phyloP scores from a whole-genome alignment of 495 filamentous ascomycete species.

The Hypoxylon fragiforme region DNA sequence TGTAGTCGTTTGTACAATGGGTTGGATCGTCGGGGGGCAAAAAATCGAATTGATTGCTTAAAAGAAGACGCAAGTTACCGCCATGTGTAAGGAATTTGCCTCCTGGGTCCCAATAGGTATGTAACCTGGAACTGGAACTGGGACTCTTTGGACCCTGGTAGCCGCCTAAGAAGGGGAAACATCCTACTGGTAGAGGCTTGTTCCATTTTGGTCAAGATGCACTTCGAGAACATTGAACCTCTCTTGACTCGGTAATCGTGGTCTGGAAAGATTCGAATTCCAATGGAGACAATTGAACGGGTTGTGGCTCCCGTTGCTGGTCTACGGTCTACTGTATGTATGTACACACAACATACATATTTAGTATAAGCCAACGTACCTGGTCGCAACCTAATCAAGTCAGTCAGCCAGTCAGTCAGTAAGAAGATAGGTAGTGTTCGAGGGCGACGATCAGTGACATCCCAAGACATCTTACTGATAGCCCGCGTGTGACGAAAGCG shows the following conservation, averaged over 20 bases:
- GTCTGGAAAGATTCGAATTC: background rate
- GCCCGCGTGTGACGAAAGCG: conserved; percentile 33
- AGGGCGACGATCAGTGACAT: conserved; percentile 14
- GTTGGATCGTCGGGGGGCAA: conserved; percentile 31
- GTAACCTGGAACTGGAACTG: conserved; percentile 23
- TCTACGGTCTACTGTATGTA: no score
- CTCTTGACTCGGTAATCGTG: background rate
- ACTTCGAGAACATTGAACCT: conserved; percentile 2
- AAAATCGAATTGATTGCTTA: conserved; percentile 11
- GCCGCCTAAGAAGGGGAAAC: conserved; percentile 8
- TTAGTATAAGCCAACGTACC: no score
- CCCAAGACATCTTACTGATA: conserved; percentile 3
- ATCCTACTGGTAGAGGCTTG: conserved; percentile 11
- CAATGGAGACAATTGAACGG: conserved; percentile 9
- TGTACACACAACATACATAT: no score
- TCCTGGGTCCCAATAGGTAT: conserved; percentile 8
- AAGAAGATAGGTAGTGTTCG: background rate
- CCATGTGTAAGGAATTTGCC: conserved; percentile 26
- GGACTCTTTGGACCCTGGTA: conserved; percentile 11
- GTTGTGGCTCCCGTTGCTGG: background rate
- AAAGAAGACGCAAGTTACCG: conserved; percentile 27
- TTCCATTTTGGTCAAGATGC: conserved; percentile 6
- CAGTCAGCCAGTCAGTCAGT: no score
- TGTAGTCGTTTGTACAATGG: no score
- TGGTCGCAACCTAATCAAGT: no score